A percentile compares a stretch with the other conserved stretches of the same genome.
Conservation (phyloP, 345 rosid genomes). For the Conringia planisiliqua region DNA sequence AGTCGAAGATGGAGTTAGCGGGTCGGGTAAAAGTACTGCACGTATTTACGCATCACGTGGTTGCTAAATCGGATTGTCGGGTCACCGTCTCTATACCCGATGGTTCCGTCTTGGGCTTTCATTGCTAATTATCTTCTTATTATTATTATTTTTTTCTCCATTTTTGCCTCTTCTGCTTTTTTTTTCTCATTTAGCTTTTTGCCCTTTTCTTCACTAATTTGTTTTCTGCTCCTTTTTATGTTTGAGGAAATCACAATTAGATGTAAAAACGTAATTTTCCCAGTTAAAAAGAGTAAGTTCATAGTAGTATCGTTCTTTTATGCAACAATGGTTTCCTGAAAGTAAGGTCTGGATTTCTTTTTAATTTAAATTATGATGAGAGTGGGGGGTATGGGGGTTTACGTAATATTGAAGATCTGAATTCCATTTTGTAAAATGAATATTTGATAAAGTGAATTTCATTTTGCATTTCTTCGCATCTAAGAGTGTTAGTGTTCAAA, state of each 20-base stretch:
- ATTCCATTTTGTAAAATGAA: neutral
- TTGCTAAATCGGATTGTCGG: conserved; percentile 61
- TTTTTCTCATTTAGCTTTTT: neutral
- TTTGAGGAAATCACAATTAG: conserved; percentile 14
- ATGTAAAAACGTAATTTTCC: conserved; percentile 19
- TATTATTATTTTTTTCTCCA: neutral
- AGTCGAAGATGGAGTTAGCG: conserved; percentile 62
- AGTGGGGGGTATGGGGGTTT: neutral
- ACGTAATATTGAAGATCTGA: neutral
- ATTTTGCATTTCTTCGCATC: conserved; percentile 3
- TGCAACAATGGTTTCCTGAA: neutral
- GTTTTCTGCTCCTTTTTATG: neutral
- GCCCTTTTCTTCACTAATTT: neutral
- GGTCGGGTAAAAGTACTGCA: conserved; percentile 88
- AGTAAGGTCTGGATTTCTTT: neutral
- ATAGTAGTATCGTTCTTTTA: neutral
- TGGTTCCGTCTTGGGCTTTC: conserved; percentile 89
- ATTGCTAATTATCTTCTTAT: conserved; percentile 41
- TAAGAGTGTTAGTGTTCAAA: neutral
- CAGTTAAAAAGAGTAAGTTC: neutral
- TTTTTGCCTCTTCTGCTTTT: neutral
- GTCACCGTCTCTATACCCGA: conserved; percentile 67
- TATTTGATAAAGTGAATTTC: neutral
- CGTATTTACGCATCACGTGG: conserved; percentile 78
- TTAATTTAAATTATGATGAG: neutral